Evolutionary conservation across 2,329 filamentous ascomycete genomes (phyloP).

Genomic region (Bipolaris sorokiniana): DNA sequence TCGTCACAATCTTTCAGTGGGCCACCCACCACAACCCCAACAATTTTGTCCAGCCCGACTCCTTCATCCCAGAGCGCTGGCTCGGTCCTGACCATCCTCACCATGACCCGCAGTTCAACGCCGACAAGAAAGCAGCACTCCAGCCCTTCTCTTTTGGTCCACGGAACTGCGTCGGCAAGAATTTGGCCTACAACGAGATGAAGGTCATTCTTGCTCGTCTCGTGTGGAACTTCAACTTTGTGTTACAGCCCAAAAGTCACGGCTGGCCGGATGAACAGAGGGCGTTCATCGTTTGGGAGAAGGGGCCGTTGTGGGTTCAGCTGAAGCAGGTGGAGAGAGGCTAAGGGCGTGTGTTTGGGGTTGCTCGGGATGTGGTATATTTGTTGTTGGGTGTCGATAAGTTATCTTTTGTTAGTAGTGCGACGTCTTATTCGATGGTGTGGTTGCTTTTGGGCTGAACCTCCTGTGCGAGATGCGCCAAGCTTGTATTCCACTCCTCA

Average conservation of each 20-base stretch:
- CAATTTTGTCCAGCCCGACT: background rate
- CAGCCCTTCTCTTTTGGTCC: background rate
- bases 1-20: background rate
- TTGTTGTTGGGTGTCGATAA: too few relatives aligned
- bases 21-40: background rate
- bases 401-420: too few relatives aligned
- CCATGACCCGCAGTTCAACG: background rate
- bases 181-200: background rate
- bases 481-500: too few relatives aligned
- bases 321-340: too few relatives aligned
- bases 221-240: background rate
- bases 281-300: background rate
- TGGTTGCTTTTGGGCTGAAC: too few relatives aligned
- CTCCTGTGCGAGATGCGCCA: too few relatives aligned
- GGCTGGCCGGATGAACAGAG: background rate
- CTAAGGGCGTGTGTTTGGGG: too few relatives aligned
- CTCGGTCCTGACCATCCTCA: background rate
- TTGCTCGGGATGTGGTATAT: too few relatives aligned
- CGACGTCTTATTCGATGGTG: too few relatives aligned
- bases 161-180: constrained; percentile 3
- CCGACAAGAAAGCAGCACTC: background rate
- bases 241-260: background rate
- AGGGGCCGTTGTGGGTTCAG: constrained; percentile 3
- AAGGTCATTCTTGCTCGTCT: background rate
- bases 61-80: constrained; percentile 3